Evolutionary conservation across 345 rosid species (phyloP).

Genomic region (Cardamine occulta): DNA sequence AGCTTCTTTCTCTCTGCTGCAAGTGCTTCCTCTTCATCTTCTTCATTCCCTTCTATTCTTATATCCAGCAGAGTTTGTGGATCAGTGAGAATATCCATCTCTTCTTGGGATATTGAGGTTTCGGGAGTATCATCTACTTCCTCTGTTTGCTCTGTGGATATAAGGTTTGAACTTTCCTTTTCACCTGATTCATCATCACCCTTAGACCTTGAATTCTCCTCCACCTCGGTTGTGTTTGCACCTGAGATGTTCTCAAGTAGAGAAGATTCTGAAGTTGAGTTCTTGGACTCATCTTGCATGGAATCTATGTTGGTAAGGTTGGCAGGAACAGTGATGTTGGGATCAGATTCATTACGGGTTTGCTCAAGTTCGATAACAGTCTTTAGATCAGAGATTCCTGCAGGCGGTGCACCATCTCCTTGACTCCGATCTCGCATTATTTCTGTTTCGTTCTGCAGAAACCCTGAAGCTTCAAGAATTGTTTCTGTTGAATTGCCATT

Average conservation of each 20-base stretch:
- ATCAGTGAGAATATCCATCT: constrained; percentile 55
- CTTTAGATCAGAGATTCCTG: constrained; percentile 39
- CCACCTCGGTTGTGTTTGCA: constrained; percentile 47
- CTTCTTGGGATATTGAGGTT: constrained; percentile 49
- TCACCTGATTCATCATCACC: constrained; percentile 40
- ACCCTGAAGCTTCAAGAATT: constrained; percentile 39
- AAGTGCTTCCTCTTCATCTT: constrained; percentile 44
- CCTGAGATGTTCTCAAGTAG: constrained; percentile 35
- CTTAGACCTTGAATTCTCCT: constrained; percentile 45
- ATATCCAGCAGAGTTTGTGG: constrained; percentile 57
- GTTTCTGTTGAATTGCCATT: constrained; percentile 34
- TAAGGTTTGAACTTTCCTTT: constrained; percentile 43
- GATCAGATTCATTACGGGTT: constrained; percentile 35
- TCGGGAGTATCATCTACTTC: constrained; percentile 47
- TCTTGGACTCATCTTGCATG: constrained; percentile 38
- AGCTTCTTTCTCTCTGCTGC: constrained; percentile 51
- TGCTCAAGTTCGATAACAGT: constrained; percentile 35
- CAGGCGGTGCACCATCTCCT: constrained; percentile 39
- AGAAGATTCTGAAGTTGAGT: constrained; percentile 44
- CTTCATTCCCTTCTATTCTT: constrained; percentile 44
- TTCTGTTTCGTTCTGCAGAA: constrained; percentile 48
- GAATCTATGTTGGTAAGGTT: constrained; percentile 36
- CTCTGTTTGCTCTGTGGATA: constrained; percentile 40
- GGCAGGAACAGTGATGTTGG: constrained; percentile 39
- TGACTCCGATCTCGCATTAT: constrained; percentile 47